Base-by-base conservation (phyloP, 2,329 filamentous ascomycete species). In the Hypoxylon sp. region DNA sequence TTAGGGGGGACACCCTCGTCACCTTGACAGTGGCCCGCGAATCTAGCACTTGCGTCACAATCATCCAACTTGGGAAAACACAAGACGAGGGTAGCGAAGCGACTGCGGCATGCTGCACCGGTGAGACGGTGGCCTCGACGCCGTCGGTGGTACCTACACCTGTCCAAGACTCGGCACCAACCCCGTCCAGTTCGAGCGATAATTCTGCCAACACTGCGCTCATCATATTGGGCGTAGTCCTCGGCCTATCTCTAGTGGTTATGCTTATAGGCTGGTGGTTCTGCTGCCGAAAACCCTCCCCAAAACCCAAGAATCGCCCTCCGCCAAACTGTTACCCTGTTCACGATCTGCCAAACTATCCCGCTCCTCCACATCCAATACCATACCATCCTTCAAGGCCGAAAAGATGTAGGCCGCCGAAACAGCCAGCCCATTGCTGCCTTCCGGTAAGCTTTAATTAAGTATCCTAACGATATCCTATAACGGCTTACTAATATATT, bases 211-310 rank as follows among this genome's bases (percentile, higher is more conserved):
- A 46, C 10, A 71, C 68, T 3, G 68, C 65, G 1, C 60, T 71
- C 3, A 67, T 71, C 7, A 60, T 71, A 50, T 60, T 71, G 53
- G 69, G 66, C 19, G 69, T 71, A 9, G 60, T 72, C 2, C 60
- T 74, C 1, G 64, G 65, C 3, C 28, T 71, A 2, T 59, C 72
- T 13, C 51, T 71, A 3, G 32, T 73, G n/a, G n/a, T 71, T 11
- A 50, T 72, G 21, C 4, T 57, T 1, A 14, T 34, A 6, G 72
- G 48, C 6, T 74, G 50, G 30, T 74, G 60, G 46, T 58, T 68
- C 10, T 75, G 63, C 30, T 68, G 52, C 13, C 34, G 56, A 45
- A 32, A 38, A 23, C 13, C 21, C 13, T n/a, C 41, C 1, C 13
- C 19, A 56, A 28, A 9, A 17, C 19, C 19, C 4, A 14, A 28